These are phyloP conservation scores for Mrakia blollopis DNA, from an alignment of 768 basidiomycete species.

Conservation along the genomic window DNA sequence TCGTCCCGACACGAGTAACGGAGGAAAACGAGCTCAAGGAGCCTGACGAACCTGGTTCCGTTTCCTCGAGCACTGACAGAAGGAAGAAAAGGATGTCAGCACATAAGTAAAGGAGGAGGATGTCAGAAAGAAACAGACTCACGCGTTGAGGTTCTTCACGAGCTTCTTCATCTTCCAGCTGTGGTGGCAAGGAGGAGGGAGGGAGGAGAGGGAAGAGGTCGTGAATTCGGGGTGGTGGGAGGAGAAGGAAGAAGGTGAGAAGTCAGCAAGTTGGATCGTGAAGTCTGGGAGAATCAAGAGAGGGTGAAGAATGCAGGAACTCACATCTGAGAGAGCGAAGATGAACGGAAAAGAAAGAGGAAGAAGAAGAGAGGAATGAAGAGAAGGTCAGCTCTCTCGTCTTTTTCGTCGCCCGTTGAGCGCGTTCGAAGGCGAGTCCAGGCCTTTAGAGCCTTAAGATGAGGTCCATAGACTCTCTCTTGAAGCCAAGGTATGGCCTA, in stretches of 20 bases:
- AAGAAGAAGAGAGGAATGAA: conserved; percentile 3
- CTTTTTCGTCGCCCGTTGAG: no score
- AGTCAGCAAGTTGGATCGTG: conserved; percentile 11
- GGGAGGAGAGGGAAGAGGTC: neutral
- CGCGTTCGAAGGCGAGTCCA: no score
- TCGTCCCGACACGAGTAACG: neutral
- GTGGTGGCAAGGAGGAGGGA: neutral
- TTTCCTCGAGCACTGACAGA: conserved; percentile 71
- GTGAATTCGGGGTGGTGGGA: conserved; percentile 55
- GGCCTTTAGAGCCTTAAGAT: neutral
- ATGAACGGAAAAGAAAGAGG: no score
- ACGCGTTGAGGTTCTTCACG: conserved; percentile 88
- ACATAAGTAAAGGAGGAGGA: neutral
- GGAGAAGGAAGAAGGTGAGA: neutral
- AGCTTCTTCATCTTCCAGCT: conserved; percentile 90
- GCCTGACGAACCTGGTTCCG: conserved; percentile 61
- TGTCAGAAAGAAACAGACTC: neutral
- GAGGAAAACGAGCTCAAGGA: neutral
- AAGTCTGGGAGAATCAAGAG: neutral
- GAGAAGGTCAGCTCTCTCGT: neutral
- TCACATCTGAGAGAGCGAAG: conserved; percentile 4
- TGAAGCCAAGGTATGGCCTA: no score
- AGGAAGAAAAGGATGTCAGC: neutral
- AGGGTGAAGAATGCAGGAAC: neutral
- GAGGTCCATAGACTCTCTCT: no score